Evolutionary conservation across 108 stramenopile species (phyloP).

Genomic region (Bacterosira constricta): DNA sequence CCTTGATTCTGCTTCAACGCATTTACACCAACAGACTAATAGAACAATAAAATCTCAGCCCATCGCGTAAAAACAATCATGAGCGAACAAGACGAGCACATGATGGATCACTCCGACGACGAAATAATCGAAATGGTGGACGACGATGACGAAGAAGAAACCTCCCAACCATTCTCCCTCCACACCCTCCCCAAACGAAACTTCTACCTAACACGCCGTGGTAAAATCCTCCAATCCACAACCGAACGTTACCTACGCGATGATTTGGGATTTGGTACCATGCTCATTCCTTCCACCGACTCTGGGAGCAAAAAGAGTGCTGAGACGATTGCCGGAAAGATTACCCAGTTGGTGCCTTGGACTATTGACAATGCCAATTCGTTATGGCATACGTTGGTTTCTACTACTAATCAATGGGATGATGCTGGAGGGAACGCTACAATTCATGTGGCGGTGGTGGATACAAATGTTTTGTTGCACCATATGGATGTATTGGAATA

Average conservation of each 20-base stretch:
- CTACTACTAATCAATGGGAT: slow-evolving; percentile 3
- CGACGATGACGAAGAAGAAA: not conserved
- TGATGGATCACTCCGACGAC: too few species aligned
- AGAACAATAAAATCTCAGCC: too few species aligned
- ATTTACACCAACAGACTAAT: too few species aligned
- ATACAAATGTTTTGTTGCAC: slow-evolving; percentile 87
- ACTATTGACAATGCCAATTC: slow-evolving; percentile 56
- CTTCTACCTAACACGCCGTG: slow-evolving; percentile 55
- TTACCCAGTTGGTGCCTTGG: slow-evolving; percentile 55
- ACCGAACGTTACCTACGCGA: slow-evolving; percentile 83
- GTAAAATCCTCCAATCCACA: slow-evolving; percentile 80
- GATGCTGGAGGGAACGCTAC: not conserved
- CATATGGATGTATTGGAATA: slow-evolving; percentile 87
- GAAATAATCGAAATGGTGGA: too few species aligned
- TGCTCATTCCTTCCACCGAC: slow-evolving; percentile 46
- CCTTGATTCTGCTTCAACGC: too few species aligned
- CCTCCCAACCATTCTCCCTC: slow-evolving; percentile 1
- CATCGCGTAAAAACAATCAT: too few species aligned
- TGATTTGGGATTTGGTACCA: slow-evolving; percentile 78
- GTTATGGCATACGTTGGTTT: slow-evolving; percentile 33
- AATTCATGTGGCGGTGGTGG: slow-evolving; percentile 61
- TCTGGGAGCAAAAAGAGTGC: slow-evolving; percentile 7
- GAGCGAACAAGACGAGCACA: not conserved
- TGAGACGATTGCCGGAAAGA: slow-evolving; percentile 48
- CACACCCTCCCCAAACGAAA: slow-evolving; percentile 32